phyloP scores from a whole-genome alignment of 2,329 filamentous ascomycete species.

The Hypoxylon sp. region DNA sequence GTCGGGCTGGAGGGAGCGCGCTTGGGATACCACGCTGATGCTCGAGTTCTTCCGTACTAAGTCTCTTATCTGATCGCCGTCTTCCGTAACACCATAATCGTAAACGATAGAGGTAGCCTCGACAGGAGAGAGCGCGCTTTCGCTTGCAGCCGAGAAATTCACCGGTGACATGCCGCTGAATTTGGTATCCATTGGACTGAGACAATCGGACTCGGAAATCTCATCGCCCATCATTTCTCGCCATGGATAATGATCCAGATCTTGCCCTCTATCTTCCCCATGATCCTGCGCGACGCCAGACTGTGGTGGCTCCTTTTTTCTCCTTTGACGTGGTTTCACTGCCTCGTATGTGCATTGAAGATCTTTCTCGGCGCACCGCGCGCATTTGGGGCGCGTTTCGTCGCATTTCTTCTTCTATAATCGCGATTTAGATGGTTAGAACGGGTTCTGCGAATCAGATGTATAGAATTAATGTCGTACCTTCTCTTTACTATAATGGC shows the following conservation, averaged over 20 bases:
- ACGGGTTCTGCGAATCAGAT: slow-evolving; percentile 8
- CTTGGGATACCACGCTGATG: slow-evolving; percentile 37
- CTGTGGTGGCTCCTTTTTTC: slow-evolving; percentile 53
- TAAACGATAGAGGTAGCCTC: slow-evolving; percentile 50
- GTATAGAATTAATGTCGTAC: slow-evolving; percentile 52
- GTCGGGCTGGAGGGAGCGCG: slow-evolving; percentile 52
- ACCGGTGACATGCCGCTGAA: slow-evolving; percentile 37
- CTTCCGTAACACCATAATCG: slow-evolving; percentile 45
- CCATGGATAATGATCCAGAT: slow-evolving; percentile 43
- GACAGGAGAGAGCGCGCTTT: slow-evolving; percentile 50
- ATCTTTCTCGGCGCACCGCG: slow-evolving; percentile 63
- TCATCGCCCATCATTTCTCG: slow-evolving; percentile 38
- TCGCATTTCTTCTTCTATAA: slow-evolving; percentile 70
- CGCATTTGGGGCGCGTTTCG: slow-evolving; percentile 64
- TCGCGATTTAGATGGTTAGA: slow-evolving; percentile 27
- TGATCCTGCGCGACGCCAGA: slow-evolving; percentile 36
- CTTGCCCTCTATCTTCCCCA: slow-evolving; percentile 24
- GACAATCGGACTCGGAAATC: slow-evolving; percentile 39
- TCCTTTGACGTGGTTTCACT: slow-evolving; percentile 58
- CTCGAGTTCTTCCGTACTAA: slow-evolving; percentile 44
- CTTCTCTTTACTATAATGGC: slow-evolving; percentile 64
- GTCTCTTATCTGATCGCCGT: slow-evolving; percentile 30
- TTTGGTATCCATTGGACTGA: slow-evolving; percentile 43
- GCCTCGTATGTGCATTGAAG: slow-evolving; percentile 65
- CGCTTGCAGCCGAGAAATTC: slow-evolving; percentile 36